Evolutionary conservation across 2,329 filamentous ascomycete genomes (phyloP), one percentile per base, ranked within the genome.

Genomic region (Colletotrichum truncatum): DNA sequence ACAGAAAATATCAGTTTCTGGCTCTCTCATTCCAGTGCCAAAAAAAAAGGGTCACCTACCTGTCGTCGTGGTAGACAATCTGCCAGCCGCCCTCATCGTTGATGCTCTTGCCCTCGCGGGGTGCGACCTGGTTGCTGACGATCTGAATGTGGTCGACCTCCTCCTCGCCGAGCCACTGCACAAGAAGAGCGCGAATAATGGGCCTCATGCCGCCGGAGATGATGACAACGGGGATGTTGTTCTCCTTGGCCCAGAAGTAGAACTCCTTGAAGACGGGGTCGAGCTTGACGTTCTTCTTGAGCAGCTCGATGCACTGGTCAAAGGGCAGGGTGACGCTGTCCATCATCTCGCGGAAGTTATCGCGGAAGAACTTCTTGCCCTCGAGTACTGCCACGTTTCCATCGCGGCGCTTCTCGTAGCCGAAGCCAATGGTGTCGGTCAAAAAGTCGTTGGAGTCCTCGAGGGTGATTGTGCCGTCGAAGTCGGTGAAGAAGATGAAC

Each of bases 401-500:
- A 75, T 90, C 80, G 61, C 86, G 85, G 68, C 96, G 93, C 70
- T 88, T 87, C 67, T 87, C 88, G 26, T 79, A 74, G 53, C 96
- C 96, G 75, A 91, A 97, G 68, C 96, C 96, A 67, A 98, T 86
- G 80, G 93, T 96, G 82, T 98, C 96, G 63, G 94, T 98, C 89
- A 95, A 83, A 78, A 79, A 87, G 79, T 88, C 87, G 75, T 90
- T 91, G 76, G 83, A 87, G 79, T 90, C 88, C 73, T 86, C 82
- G 59, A 84, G 85, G 51, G 95, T 98, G 76, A 98, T 95, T 57
- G 94, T 98, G 74, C 96, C 96, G 80, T 99, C 96, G 76, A 98
- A 98, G 82, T 99, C 96, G 71, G 94, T 97, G 84, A 98, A 98
- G 87, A 99, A 98, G 84, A 99, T 94, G 83, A 93, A 92, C 81